These are phyloP conservation scores for Pichia sp. DNA, from an alignment of 1,139 yeast species.

Conservation along the genomic window DNA sequence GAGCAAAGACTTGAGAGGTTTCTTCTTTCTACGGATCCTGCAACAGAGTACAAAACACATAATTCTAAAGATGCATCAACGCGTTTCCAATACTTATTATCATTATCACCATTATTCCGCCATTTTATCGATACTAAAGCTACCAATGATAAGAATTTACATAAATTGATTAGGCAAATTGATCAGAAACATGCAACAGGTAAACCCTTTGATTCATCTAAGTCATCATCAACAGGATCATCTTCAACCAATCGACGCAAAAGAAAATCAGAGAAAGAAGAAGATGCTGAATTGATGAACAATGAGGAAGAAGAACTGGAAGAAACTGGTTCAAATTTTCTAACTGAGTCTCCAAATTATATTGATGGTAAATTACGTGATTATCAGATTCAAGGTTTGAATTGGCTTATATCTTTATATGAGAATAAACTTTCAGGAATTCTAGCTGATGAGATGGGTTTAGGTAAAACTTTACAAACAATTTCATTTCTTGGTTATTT, in stretches of 20 bases:
- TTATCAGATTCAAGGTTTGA: slow-evolving; percentile 84
- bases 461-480: slow-evolving; percentile 92
- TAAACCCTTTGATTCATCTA: slow-evolving; percentile 14
- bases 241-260: slow-evolving; percentile 29
- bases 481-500: slow-evolving; percentile 86
- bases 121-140: slow-evolving; percentile 83
- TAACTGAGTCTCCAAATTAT: slow-evolving; percentile 76
- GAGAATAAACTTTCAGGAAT: slow-evolving; percentile 87
- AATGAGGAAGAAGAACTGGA: slow-evolving; percentile 65
- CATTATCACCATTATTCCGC: slow-evolving; percentile 77
- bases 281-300: slow-evolving; percentile 77
- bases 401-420: slow-evolving; percentile 81
- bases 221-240: slow-evolving; percentile 18
- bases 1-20: slow-evolving; percentile 40
- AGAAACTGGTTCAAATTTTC: slow-evolving; percentile 47
- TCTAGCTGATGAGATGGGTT: slow-evolving; percentile 97
- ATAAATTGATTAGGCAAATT: slow-evolving; percentile 46
- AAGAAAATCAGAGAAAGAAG: slow-evolving; percentile 82
- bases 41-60: slow-evolving; percentile 48
- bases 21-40: slow-evolving; percentile 44
- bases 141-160: slow-evolving; percentile 60
- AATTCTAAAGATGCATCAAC: slow-evolving; percentile 59
- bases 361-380: slow-evolving; percentile 66
- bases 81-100: slow-evolving; percentile 74
- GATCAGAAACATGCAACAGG: slow-evolving; percentile 37